These are phyloP conservation scores for Chenopodium suecicum DNA, from an alignment of 148 eudicot genomes.

Conservation along the genomic window DNA sequence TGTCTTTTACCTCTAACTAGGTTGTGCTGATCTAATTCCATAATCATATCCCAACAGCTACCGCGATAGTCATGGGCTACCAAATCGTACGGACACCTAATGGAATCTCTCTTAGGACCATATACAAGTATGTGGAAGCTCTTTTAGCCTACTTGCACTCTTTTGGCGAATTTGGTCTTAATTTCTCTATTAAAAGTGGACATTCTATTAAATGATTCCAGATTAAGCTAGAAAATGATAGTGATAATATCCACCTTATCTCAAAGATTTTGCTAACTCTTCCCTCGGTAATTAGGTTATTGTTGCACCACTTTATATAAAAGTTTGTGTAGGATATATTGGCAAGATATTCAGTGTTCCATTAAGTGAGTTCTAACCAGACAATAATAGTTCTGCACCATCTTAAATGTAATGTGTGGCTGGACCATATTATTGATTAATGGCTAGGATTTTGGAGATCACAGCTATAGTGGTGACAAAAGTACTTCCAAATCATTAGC, in stretches of 20 bases:
- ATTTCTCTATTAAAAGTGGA: constrained; percentile 16
- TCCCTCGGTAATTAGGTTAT: background rate
- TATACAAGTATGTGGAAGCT: background rate
- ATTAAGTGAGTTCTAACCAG: background rate
- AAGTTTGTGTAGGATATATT: background rate
- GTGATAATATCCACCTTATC: constrained; percentile 16
- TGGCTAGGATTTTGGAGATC: background rate
- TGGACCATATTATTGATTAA: background rate
- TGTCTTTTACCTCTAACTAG: constrained; percentile 11
- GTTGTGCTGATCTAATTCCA: constrained; percentile 13
- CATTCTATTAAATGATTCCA: constrained; percentile 15
- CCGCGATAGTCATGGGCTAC: constrained; percentile 12
- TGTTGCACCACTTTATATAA: no score
- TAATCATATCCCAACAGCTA: constrained; percentile 15
- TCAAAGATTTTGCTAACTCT: constrained; percentile 7
- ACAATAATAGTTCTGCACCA: background rate
- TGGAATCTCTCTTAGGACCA: constrained; percentile 25
- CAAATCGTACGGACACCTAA: constrained; percentile 19
- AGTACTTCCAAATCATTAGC: background rate
- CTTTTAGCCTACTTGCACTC: constrained; percentile 22
- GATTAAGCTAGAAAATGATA: constrained; percentile 21
- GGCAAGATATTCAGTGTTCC: background rate
- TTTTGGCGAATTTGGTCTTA: background rate
- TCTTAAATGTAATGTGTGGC: background rate
- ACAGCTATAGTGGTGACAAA: background rate